Conservation (phyloP, 176 grass and related monocot species). For the Aegilops umbellulata region DNA sequence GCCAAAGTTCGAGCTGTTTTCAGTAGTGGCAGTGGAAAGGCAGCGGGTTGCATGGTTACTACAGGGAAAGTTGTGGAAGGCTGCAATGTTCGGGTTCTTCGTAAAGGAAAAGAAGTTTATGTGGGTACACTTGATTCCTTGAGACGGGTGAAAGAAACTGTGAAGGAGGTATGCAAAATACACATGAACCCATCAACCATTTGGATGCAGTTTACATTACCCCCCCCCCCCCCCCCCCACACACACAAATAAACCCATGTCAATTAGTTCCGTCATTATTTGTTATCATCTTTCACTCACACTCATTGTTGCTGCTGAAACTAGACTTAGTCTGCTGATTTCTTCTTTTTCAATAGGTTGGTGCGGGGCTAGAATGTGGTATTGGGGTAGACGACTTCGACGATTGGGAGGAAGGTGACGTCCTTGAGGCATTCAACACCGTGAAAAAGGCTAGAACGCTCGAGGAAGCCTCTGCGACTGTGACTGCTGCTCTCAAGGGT, state of each 20-base stretch:
- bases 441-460: constrained; percentile 88
- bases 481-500: constrained; percentile 71
- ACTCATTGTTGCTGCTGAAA: neutral
- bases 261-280: neutral
- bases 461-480: constrained; percentile 77
- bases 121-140: constrained; percentile 74
- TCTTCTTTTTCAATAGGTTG: constrained; percentile 46
- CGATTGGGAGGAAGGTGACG: constrained; percentile 76
- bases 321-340: constrained; percentile 3
- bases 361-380: constrained; percentile 82
- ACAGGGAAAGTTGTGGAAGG: constrained; percentile 79
- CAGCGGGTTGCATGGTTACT: constrained; percentile 87
- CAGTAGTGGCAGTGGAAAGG: constrained; percentile 88
- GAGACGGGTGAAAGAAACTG: constrained; percentile 90
- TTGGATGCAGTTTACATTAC: neutral
- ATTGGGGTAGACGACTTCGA: constrained; percentile 79
- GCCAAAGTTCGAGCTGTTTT: constrained; percentile 92
- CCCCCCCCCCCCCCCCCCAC: neutral
- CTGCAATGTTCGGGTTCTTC: constrained; percentile 72
- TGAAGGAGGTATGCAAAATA: constrained; percentile 79
- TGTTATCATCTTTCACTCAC: constrained; percentile 12
- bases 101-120: constrained; percentile 68
- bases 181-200: neutral
- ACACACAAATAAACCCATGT: neutral
- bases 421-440: constrained; percentile 74